These are phyloP conservation scores for Globisporangium carolinianum DNA, from an alignment of 352 stramenopile genomes.

Conservation along the genomic window DNA sequence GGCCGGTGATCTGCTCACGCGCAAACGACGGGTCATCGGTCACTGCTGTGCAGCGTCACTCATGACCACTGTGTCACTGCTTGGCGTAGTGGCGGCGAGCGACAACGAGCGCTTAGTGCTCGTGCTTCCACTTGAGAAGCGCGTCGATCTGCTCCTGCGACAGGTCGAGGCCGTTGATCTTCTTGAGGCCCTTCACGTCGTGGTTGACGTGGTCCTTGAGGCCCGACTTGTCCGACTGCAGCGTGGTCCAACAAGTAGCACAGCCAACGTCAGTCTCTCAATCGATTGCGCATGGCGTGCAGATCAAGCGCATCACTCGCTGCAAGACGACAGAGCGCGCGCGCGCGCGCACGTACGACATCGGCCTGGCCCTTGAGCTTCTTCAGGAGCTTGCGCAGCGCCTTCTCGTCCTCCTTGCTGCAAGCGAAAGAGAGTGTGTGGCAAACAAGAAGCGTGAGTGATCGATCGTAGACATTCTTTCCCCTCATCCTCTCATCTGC, in stretches of 20 bases:
- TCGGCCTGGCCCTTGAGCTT: constrained; percentile 85
- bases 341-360: constrained; percentile 14
- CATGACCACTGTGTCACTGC: too few species aligned
- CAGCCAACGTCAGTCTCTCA: background rate
- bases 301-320: too few species aligned
- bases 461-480: background rate
- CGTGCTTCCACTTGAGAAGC: constrained; percentile 88
- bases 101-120: constrained; percentile 40
- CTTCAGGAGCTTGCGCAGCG: constrained; percentile 80
- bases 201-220: constrained; percentile 67
- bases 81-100: too few species aligned
- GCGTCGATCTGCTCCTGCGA: constrained; percentile 61
- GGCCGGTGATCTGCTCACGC: too few species aligned
- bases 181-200: constrained; percentile 68
- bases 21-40: too few species aligned
- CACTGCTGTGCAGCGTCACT: too few species aligned
- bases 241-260: background rate
- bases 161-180: constrained; percentile 57
- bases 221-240: constrained; percentile 41
- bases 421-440: background rate
- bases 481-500: background rate
- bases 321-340: background rate
- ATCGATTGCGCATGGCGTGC: background rate
- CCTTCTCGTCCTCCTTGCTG: constrained; percentile 85
- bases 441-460: background rate